Conservation (phyloP, 2,329 filamentous ascomycete genomes). For the Aspergillus latus region DNA sequence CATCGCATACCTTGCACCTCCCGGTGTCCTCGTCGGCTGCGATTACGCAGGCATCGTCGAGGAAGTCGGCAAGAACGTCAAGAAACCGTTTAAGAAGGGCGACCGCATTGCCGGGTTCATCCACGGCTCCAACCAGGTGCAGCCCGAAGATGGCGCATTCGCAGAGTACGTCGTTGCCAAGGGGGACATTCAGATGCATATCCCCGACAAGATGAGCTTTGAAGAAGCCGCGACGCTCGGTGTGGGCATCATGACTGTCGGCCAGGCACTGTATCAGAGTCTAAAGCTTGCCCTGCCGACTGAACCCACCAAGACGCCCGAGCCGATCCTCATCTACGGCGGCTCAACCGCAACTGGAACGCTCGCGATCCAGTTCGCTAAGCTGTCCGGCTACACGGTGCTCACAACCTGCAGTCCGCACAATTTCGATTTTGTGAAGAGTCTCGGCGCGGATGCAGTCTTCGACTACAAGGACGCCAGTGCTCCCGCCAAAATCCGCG, state of each 20-base stretch:
- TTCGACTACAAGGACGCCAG: slow-evolving; percentile 16
- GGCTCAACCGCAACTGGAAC: slow-evolving; percentile 9
- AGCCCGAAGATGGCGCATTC: background rate
- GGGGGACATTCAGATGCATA: background rate
- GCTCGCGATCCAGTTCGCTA: slow-evolving; percentile 2
- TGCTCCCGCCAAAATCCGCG: slow-evolving; percentile 14
- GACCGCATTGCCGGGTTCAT: slow-evolving; percentile 1
- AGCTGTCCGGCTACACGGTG: background rate
- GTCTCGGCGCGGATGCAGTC: slow-evolving; percentile 14
- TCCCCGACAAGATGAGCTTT: background rate
- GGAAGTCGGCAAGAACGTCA: background rate
- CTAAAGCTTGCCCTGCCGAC: background rate
- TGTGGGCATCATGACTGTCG: background rate
- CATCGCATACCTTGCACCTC: background rate
- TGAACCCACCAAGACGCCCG: background rate
- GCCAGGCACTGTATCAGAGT: background rate
- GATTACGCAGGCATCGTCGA: slow-evolving; percentile 2
- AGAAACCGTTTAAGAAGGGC: background rate
- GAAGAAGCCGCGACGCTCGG: slow-evolving; percentile 7
- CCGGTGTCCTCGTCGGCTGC: slow-evolving; percentile 7
- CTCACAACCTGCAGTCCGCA: slow-evolving; percentile 5
- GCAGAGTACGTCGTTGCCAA: background rate
- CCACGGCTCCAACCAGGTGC: background rate
- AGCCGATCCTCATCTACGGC: slow-evolving; percentile 4
- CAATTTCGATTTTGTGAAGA: slow-evolving; percentile 14